Conservation (phyloP, 2,329 filamentous ascomycete genomes). For the Alternaria hordeiaustralica region DNA sequence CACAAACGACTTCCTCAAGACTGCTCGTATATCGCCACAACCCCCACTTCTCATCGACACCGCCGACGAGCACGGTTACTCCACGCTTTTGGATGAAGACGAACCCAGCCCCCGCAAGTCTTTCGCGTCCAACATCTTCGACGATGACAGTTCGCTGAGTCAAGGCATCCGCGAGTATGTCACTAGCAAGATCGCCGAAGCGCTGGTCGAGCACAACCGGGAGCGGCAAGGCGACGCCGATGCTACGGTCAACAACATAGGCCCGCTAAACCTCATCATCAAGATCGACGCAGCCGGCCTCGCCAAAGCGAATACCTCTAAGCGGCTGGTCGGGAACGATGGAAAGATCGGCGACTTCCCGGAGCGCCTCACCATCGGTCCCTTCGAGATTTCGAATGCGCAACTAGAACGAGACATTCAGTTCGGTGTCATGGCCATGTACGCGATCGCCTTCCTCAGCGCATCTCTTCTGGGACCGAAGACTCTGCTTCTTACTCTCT, state of each 20-base stretch:
- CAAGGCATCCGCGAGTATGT: conserved; percentile 13
- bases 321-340: not conserved
- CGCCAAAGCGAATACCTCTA: not conserved
- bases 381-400: not conserved
- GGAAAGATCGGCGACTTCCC: not conserved
- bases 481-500: not conserved
- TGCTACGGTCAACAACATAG: not conserved
- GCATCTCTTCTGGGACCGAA: not conserved
- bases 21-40: not conserved
- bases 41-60: not conserved
- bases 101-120: not conserved
- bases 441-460: not conserved
- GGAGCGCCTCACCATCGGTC: not conserved
- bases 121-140: conserved; percentile 1
- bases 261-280: not conserved
- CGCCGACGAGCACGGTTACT: not conserved
- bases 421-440: not conserved
- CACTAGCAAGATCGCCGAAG: conserved; percentile 11
- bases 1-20: not conserved
- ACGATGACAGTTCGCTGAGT: not conserved
- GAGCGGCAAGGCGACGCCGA: not conserved
- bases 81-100: not conserved
- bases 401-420: not conserved
- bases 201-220: not conserved
- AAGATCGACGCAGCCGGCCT: not conserved